Evolutionary conservation across 2,329 filamentous ascomycete species (phyloP), one percentile per base, ranked within the genome.

Genomic region (Exserohilum turcica): DNA sequence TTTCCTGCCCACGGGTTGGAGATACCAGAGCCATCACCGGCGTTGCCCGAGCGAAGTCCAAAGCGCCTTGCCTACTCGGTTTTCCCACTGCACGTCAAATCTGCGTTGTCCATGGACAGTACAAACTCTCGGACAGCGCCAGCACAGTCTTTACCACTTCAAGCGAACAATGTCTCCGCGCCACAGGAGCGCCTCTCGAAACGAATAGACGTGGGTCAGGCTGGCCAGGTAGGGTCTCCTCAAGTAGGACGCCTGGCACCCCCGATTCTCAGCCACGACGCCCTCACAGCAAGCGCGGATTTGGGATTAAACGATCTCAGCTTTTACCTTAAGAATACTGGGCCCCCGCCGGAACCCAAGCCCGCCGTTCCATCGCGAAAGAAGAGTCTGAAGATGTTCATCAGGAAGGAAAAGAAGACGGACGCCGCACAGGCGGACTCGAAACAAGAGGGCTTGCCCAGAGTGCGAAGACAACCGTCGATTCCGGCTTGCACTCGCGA

Each of bases 211-310:
- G 43, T 61, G 18, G 56, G 49, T 52, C 60, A 64, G 19, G 48
- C 64, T 38, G 59, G 55, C 5, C 53, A 45, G 45, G 56, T 56
- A 19, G 66, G 58, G 8, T 64, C 61, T n/a, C 49, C 64, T 3
- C 56, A 54, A 15, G 36, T 64, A 16, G 65, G 66, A 39, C 55
- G 63, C 32, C 59, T 71, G 54, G 70, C 70, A 21, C 70, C 70
- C 42, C 67, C 65, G 7, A 72, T 73, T n/a, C 64, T 68, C 18
- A 60, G 64, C 24, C 68, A 73, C 24, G 63, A 63, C 24, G 64
- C 68, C n/a, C 59, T 72, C 28, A 68, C 66, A 1, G 63, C 66
- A 2, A 65, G 59, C 33, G 60, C 63, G 27, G 50, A 66, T 6
- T 45, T 71, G 24, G 54, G 63, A 1, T 39, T 73, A 32, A 72